Conservation (phyloP, 345 rosid species). For the Citropsis articulata region DNA sequence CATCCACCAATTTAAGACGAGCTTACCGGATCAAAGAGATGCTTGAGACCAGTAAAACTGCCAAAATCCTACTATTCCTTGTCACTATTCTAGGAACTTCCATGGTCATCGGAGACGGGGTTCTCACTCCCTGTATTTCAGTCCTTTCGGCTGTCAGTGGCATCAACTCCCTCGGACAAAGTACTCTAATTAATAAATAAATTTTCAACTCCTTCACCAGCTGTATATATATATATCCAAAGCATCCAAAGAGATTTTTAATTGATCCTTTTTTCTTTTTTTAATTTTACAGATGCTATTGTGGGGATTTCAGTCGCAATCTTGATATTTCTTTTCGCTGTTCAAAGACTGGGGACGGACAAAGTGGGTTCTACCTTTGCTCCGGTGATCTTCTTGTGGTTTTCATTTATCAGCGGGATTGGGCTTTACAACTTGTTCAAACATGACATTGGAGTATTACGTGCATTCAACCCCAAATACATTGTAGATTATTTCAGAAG, state of each 20-base stretch:
- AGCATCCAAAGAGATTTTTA: neutral
- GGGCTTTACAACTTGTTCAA: slow-evolving; percentile 66
- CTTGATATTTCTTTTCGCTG: slow-evolving; percentile 41
- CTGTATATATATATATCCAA: neutral
- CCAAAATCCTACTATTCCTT: slow-evolving; percentile 24
- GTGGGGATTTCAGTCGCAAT: slow-evolving; percentile 63
- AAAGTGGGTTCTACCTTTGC: slow-evolving; percentile 70
- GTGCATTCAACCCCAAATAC: slow-evolving; percentile 66
- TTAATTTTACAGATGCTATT: slow-evolving; percentile 46
- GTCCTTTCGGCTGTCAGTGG: slow-evolving; percentile 83
- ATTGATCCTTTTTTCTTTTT: no score
- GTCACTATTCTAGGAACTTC: slow-evolving; percentile 51
- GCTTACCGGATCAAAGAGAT: slow-evolving; percentile 20
- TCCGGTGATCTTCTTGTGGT: slow-evolving; percentile 64
- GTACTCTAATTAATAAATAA: slow-evolving; percentile 24
- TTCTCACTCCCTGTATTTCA: slow-evolving; percentile 57
- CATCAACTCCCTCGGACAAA: slow-evolving; percentile 55
- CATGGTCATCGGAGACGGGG: slow-evolving; percentile 58
- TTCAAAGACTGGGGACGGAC: slow-evolving; percentile 69
- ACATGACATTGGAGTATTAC: slow-evolving; percentile 50
- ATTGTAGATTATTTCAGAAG: slow-evolving; percentile 51
- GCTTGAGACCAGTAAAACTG: slow-evolving; percentile 19
- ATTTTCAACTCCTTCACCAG: no score
- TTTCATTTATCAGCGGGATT: slow-evolving; percentile 45
- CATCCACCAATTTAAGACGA: slow-evolving; percentile 1